Evolutionary conservation across 768 basidiomycete species (phyloP).

Genomic region (Calocybe indica): DNA sequence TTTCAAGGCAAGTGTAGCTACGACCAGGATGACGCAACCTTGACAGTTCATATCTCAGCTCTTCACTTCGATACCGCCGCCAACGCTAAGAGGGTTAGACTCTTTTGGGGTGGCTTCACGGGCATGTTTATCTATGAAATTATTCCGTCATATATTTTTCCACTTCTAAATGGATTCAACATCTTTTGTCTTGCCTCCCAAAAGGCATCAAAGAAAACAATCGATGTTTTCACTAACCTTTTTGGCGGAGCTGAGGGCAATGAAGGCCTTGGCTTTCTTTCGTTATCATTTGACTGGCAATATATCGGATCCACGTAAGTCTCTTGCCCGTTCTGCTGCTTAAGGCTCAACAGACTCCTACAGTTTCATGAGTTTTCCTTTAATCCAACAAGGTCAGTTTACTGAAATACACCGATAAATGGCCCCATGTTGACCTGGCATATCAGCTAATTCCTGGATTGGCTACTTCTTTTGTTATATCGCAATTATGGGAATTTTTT

Average conservation of each 20-base stretch:
- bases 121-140: constrained; percentile 50
- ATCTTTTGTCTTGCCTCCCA: constrained; percentile 58
- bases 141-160: constrained; percentile 55
- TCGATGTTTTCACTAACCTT: constrained; percentile 50
- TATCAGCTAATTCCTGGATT: constrained; percentile 49
- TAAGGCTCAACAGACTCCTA: neutral
- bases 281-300: constrained; percentile 65
- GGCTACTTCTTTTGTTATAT: constrained; percentile 49
- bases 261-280: constrained; percentile 59
- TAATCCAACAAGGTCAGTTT: constrained; percentile 46
- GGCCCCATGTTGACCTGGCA: neutral
- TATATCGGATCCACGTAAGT: constrained; percentile 44
- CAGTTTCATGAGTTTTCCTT: constrained; percentile 46
- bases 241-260: constrained; percentile 66
- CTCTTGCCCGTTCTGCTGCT: neutral
- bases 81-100: constrained; percentile 42
- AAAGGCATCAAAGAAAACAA: constrained; percentile 32
- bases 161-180: constrained; percentile 54
- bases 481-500: constrained; percentile 51
- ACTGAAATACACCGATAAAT: neutral
- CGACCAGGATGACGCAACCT: neutral
- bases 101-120: constrained; percentile 46
- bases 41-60: constrained; percentile 21
- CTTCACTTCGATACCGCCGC: constrained; percentile 40
- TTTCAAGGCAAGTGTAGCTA: constrained; percentile 41